Conservation (phyloP, 768 basidiomycete genomes). For the Epithele typhae region DNA sequence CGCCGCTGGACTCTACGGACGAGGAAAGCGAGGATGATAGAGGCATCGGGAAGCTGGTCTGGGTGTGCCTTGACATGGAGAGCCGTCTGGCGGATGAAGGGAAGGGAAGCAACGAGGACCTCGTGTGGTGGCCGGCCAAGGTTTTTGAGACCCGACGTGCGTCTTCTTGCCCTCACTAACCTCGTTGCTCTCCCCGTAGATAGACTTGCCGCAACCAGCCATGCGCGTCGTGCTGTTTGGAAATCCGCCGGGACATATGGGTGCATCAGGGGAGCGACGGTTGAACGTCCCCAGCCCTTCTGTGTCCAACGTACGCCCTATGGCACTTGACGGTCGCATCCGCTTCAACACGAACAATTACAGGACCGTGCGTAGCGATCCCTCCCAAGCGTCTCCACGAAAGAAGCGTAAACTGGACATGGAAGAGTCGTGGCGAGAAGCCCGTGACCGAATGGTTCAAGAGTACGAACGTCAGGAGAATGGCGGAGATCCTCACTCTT, state of each 20-base stretch:
- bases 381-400: constrained; percentile 32
- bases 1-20: constrained; percentile 5
- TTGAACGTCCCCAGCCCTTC: constrained; percentile 31
- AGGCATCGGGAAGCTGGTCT: constrained; percentile 18
- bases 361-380: constrained; percentile 1
- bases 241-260: constrained; percentile 15
- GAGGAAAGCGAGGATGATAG: constrained; percentile 6
- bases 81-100: constrained; percentile 11
- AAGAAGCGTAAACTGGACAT: constrained; percentile 40
- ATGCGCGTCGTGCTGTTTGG: constrained; percentile 28
- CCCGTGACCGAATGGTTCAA: constrained; percentile 42
- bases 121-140: constrained; percentile 70
- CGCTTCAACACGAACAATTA: constrained; percentile 43
- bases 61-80: constrained; percentile 19
- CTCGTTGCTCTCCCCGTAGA: not conserved
- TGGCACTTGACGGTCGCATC: constrained; percentile 28
- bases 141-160: constrained; percentile 31
- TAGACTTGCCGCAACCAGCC: constrained; percentile 4
- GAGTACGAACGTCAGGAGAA: constrained; percentile 42
- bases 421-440: constrained; percentile 42
- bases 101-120: constrained; percentile 16
- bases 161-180: constrained; percentile 2
- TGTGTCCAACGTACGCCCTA: constrained; percentile 38
- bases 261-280: not conserved
- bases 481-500: constrained; percentile 33